Base-by-base conservation (phyloP, 192 early-diverging fungal genomes). In the Coemansia sp. region DNA sequence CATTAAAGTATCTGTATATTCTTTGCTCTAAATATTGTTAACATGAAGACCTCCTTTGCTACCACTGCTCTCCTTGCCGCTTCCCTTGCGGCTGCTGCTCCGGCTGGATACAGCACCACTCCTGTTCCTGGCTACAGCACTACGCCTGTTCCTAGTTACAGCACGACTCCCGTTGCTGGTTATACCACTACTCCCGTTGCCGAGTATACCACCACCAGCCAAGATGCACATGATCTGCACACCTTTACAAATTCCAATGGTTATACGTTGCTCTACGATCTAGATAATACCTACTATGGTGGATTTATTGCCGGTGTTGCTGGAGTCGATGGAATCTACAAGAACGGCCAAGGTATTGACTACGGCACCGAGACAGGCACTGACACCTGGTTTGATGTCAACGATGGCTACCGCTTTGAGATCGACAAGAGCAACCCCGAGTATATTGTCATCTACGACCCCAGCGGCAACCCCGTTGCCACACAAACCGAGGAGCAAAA, bases 321-420 rank as follows among this genome's bases (percentile, higher is more conserved):
- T 0, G 70, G 64, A 9, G 48, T 60, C 0, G 71, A 73, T 27
- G 71, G 71, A 18, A 66, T 73, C 15, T 73, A 73, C 57, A 18
- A 53, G 9, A 30, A 22, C 15, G 15, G 48, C 15, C n/a, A n/a
- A n/a, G 65, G 57, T 23, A 24, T 19, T 2, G 27, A 48, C 13
- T 39, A 53, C 17, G 15, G 51, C 15, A 51, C 37, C 1, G 48
- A 50, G n/a, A 27, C 27, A 7, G 64, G 70, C 2, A 68, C 45
- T 0, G 58, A 64, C 14, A 74, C 71, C 0, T 74, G 71, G 71
- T 62, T 65, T 0, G 59, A 74, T 33, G 50, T 58, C 12, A 58
- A 65, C 23, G 55, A 74, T 19, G 71, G 71, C 7, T 27, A 59
- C 30, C 23, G 68, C 9, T 66, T 55, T 0, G 58, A 68, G n/a